Conservation (phyloP, 345 rosid species). For the Corchorus capsularis region DNA sequence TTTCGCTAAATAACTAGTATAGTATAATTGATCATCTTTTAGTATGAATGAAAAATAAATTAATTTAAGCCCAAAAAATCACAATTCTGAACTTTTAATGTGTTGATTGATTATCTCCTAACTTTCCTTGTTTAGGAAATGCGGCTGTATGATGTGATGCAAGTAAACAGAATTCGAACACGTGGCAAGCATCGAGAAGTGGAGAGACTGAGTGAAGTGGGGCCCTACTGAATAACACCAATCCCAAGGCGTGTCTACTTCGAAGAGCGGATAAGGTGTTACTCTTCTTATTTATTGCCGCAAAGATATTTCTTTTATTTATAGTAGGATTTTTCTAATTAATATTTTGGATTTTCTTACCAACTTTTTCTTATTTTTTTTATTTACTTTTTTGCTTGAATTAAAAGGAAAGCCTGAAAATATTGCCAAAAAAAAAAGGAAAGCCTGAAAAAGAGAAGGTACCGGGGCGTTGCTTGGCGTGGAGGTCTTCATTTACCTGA, state of each 20-base stretch:
- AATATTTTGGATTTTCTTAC: not conserved
- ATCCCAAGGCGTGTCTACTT: slow-evolving; percentile 23
- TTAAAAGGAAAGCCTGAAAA: slow-evolving; percentile 51
- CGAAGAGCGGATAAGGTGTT: slow-evolving; percentile 25
- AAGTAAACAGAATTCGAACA: not conserved
- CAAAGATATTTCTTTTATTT: not conserved
- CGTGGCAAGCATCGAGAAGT: slow-evolving; percentile 33
- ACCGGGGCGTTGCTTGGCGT: slow-evolving; percentile 54
- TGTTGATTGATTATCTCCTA: too few species aligned
- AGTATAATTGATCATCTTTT: too few species aligned
- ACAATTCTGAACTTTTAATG: too few species aligned
- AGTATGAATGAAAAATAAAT: too few species aligned
- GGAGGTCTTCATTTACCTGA: slow-evolving; percentile 38
- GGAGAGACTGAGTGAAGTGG: slow-evolving; percentile 18
- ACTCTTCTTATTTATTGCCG: slow-evolving; percentile 13
- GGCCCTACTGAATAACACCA: slow-evolving; percentile 15
- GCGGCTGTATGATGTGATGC: slow-evolving; percentile 4
- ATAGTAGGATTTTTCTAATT: not conserved
- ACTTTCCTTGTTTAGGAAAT: not conserved
- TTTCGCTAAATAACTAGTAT: too few species aligned
- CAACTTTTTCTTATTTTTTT: too few species aligned
- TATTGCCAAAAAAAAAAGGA: too few species aligned
- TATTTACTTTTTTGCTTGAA: slow-evolving; percentile 34
- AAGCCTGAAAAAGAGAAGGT: slow-evolving; percentile 43
- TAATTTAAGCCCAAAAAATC: too few species aligned